phyloP scores from a whole-genome alignment of 495 filamentous ascomycete genomes.

The Chaetomidium leptoderma region DNA sequence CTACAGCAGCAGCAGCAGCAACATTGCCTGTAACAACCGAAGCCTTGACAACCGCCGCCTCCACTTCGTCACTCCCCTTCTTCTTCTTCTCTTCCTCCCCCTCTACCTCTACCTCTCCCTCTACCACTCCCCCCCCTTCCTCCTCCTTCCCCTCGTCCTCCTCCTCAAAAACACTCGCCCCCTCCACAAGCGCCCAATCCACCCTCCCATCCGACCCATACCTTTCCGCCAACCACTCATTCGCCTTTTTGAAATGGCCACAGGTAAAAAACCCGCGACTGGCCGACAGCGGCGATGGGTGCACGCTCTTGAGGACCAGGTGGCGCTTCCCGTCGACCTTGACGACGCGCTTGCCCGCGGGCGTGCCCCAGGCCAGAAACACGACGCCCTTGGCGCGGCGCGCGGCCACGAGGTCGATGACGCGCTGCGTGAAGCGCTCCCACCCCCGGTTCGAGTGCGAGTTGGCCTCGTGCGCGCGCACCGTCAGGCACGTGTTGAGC shows the following conservation, averaged over 20 bases:
- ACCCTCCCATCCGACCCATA: conserved; percentile 79
- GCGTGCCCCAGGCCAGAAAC: conserved; percentile 88
- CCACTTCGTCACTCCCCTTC: conserved; percentile 15
- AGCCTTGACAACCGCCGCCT: conserved; percentile 17
- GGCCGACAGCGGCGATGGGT: conserved; percentile 89
- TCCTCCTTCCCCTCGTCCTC: conserved; percentile 12
- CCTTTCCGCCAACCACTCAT: conserved; percentile 74
- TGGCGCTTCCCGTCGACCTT: conserved; percentile 68
- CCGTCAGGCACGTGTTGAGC: conserved; percentile 89
- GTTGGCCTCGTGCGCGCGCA: conserved; percentile 79
- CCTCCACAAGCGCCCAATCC: conserved; percentile 68
- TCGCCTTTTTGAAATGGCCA: conserved; percentile 81
- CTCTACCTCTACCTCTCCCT: conserved; percentile 16
- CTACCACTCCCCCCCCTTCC: conserved; percentile 7
- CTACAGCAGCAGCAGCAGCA: too few relatives aligned
- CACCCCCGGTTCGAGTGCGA: conserved; percentile 79
- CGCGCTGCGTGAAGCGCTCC: conserved; percentile 87
- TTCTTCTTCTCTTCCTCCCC: conserved; percentile 11
- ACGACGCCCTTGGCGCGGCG: conserved; percentile 75
- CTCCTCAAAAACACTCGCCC: conserved; percentile 22
- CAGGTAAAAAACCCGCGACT: conserved; percentile 76
- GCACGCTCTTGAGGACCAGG: conserved; percentile 74
- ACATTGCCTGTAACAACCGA: neutral
- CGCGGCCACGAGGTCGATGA: conserved; percentile 79
- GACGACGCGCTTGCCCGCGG: conserved; percentile 68